Evolutionary conservation across 2,329 filamentous ascomycete genomes (phyloP), one percentile per base, ranked within the genome.

Genomic region (Nannizzia gypsea): DNA sequence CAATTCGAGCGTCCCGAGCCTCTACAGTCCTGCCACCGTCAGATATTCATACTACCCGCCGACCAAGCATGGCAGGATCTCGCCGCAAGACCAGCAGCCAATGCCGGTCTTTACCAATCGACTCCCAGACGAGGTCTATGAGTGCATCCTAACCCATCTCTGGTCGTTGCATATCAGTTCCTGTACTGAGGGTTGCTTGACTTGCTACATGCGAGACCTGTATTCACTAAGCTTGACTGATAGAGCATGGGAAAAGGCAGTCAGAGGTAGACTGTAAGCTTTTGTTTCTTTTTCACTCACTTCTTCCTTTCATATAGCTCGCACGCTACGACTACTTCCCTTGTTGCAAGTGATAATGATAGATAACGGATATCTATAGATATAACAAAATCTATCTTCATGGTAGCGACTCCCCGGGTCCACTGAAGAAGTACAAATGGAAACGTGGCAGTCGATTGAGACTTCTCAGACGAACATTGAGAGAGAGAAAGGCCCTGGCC

Each of bases 151-250:
- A 9, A 69, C 74, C 36, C 78, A 81, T 60, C 66, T 84, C 40
- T 74, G 80, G 59, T 65, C 68, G 6, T 64, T 80, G 26, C 77
- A 83, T 64, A 67, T 71, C 13, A 69, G 67, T 5, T 66, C 72
- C 11, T 65, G 68, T 34, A 71, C 74, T 40, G 66, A 70, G 22
- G 73, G 78, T 36, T 83, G 81, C 66, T 71, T 77, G 50, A 77
- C 78, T 58, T 82, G 81, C 65, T 81, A 80, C 62, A 73, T 82
- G 63, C 74, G 74, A 59, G 81, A 84, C 66, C 67, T 84, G 20
- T 74, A 76, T 63, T 76, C 76, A 55, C 70, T 84, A 31, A 76
- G 79, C 55, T 68, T 83, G 62, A 81, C 79, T 17, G 81, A 78
- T 64, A 79, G 79, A 58, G 70, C 75, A n/a, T 84, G 81, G 81